A percentile compares a stretch with the other conserved stretches of the same genome.
Conservation (phyloP, 2,329 filamentous ascomycete genomes). For the Ophiostoma quercus region DNA sequence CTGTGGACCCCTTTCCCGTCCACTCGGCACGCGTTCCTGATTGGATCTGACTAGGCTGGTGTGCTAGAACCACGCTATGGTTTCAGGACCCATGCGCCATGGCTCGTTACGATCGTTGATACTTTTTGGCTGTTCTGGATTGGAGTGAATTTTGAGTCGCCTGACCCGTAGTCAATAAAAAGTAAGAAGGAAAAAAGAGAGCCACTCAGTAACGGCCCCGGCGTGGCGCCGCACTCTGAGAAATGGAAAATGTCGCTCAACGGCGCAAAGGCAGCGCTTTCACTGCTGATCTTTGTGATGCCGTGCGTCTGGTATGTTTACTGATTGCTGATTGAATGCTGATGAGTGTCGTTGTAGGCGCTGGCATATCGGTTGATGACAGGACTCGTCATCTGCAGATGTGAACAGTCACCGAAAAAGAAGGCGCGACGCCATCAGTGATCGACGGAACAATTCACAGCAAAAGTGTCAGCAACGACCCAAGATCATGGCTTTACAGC, state of each 20-base stretch:
- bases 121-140: not conserved
- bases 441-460: too few relatives aligned
- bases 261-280: slow-evolving; percentile 3
- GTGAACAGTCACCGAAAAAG: not conserved
- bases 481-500: too few relatives aligned
- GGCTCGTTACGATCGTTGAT: not conserved
- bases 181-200: not conserved
- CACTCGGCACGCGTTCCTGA: slow-evolving; percentile 17
- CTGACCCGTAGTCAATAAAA: not conserved
- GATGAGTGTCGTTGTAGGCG: not conserved
- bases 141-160: not conserved
- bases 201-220: not conserved
- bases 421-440: not conserved
- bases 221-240: not conserved
- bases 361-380: not conserved
- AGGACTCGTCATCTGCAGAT: not conserved
- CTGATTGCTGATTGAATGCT: not conserved
- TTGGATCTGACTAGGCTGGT: slow-evolving; percentile 20
- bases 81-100: slow-evolving; percentile 25
- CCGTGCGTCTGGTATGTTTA: not conserved
- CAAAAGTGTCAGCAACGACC: too few relatives aligned
- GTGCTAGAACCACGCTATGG: slow-evolving; percentile 20
- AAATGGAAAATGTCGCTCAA: not conserved
- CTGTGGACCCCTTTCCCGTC: slow-evolving; percentile 13
- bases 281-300: slow-evolving; percentile 4